phyloP scores from a whole-genome alignment of 495 filamentous ascomycete genomes.

The Schizothecium vesticola region DNA sequence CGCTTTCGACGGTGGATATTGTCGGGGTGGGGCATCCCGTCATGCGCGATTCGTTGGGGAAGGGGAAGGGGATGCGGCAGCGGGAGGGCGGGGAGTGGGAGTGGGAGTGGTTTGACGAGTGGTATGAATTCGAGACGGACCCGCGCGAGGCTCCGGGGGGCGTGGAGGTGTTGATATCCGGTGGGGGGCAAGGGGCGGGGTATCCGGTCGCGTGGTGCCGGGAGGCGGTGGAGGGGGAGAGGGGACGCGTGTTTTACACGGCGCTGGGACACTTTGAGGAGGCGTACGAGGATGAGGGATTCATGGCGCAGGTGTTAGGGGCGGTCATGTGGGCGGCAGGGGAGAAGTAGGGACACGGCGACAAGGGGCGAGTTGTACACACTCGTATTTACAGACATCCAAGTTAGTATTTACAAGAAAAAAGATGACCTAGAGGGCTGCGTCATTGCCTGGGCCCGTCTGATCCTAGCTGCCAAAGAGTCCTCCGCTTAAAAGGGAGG shows the following conservation, averaged over 20 bases:
- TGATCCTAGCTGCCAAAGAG: background rate
- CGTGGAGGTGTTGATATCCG: constrained; percentile 29
- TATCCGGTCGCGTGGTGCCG: constrained; percentile 36
- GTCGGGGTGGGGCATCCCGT: constrained; percentile 25
- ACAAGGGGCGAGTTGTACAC: background rate
- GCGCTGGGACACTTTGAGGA: constrained; percentile 38
- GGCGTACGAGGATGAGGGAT: constrained; percentile 31
- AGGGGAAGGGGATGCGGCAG: background rate
- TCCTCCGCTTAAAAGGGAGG: constrained; percentile 41
- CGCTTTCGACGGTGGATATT: constrained; percentile 20
- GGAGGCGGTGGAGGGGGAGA: constrained; percentile 29
- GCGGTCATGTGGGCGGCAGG: constrained; percentile 33
- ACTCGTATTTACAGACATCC: background rate
- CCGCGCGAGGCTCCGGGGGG: constrained; percentile 9
- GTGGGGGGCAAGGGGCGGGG: constrained; percentile 26
- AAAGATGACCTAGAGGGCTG: background rate
- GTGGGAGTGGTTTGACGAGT: constrained; percentile 36
- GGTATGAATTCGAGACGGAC: constrained; percentile 36
- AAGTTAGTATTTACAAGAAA: background rate
- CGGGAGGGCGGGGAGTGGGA: background rate
- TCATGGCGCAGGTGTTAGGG: constrained; percentile 26
- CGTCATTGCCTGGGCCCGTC: background rate
- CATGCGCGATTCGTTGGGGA: constrained; percentile 14
- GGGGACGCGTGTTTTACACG: constrained; percentile 30
- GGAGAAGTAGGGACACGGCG: background rate